A percentile compares a stretch with the other conserved stretches of the same genome.
phyloP scores from a whole-genome alignment of 805 yeast species.

The Priceomyces melissophilus region DNA sequence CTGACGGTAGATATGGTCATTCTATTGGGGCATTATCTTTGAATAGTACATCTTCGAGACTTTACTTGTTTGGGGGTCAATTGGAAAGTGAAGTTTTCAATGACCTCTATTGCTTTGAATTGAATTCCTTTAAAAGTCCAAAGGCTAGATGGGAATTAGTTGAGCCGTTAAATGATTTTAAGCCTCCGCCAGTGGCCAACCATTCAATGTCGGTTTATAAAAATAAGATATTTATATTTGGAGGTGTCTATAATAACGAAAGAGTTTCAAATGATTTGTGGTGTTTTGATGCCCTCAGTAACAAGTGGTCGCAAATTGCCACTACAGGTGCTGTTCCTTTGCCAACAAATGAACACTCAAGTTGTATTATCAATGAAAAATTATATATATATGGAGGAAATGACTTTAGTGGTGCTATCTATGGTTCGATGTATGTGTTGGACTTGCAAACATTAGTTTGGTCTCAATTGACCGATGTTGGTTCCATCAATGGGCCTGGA shows the following conservation, averaged over 20 bases:
- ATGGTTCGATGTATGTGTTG: conserved; percentile 67
- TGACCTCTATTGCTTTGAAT: conserved; percentile 82
- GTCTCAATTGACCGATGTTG: conserved; percentile 58
- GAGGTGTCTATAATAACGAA: conserved; percentile 75
- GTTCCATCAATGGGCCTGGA: conserved; percentile 57
- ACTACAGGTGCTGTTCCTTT: conserved; percentile 76
- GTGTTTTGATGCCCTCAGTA: conserved; percentile 66
- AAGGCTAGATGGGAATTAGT: conserved; percentile 81
- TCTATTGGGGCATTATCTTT: conserved; percentile 71
- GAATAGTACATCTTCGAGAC: conserved; percentile 42
- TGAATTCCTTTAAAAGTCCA: conserved; percentile 80
- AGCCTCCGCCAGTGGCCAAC: conserved; percentile 83
- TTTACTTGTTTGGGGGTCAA: conserved; percentile 94
- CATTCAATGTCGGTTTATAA: conserved; percentile 84
- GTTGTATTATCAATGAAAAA: conserved; percentile 71
- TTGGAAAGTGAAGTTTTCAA: conserved; percentile 77
- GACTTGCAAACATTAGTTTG: conserved; percentile 70
- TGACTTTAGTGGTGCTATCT: conserved; percentile 64
- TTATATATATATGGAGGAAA: conserved; percentile 91
- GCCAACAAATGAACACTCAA: conserved; percentile 89
- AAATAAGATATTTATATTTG: conserved; percentile 79
- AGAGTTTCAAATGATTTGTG: conserved; percentile 73
- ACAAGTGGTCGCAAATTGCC: conserved; percentile 67
- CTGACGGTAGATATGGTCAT: conserved; percentile 93
- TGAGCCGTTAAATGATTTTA: conserved; percentile 44